Evolutionary conservation across 495 filamentous ascomycete species (phyloP).

Genomic region (Neurospora terricola): DNA sequence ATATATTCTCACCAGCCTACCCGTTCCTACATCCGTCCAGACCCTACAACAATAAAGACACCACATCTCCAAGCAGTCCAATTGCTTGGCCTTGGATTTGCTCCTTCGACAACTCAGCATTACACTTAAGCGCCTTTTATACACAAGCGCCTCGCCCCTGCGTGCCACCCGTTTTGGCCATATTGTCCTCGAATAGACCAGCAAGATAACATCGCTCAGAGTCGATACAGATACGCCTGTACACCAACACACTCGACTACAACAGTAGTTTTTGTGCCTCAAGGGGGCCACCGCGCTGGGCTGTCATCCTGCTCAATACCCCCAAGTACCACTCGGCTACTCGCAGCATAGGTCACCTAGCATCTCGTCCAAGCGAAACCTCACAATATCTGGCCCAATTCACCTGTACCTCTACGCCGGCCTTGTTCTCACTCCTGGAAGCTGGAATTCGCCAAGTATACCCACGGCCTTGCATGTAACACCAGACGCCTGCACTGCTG

Average conservation of each 20-base stretch:
- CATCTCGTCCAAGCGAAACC: not conserved
- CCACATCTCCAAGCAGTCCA: not conserved
- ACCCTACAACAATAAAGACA: not conserved
- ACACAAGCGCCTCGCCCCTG: not conserved
- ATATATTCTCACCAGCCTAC: conserved; percentile 10
- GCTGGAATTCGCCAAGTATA: not conserved
- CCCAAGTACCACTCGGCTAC: conserved; percentile 8
- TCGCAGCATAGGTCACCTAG: not conserved
- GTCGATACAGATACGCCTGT: not conserved
- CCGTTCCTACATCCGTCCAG: not conserved
- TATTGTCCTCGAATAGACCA: not conserved
- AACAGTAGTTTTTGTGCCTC: not conserved
- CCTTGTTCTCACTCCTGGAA: not conserved
- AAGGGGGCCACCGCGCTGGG: not conserved
- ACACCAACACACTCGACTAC: not conserved
- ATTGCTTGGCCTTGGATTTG: not conserved
- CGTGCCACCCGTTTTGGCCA: not conserved
- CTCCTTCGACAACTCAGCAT: not conserved
- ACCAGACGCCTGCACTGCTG: conserved; percentile 3
- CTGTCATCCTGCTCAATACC: not conserved
- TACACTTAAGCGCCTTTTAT: not conserved
- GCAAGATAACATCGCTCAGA: not conserved
- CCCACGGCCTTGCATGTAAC: not conserved
- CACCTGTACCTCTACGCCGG: not conserved
- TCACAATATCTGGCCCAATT: not conserved